Evolutionary conservation across 1,284 basidiomycete species (phyloP).

Genomic region (Phlebopus sp.): DNA sequence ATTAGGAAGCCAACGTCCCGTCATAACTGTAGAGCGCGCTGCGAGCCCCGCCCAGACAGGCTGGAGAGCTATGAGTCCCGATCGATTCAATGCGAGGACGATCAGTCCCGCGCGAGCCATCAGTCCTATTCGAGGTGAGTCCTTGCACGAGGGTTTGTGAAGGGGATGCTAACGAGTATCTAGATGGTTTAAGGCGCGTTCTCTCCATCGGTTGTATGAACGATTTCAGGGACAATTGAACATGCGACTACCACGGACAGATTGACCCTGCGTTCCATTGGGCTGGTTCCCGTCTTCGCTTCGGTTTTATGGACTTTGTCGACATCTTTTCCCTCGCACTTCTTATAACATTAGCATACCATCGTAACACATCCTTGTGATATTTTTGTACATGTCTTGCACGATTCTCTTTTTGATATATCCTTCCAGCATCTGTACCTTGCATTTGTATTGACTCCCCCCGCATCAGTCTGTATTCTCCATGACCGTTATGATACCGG

Average conservation of each 20-base stretch:
- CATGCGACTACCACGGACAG: background rate
- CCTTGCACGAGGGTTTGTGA: background rate
- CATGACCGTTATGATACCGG: no score
- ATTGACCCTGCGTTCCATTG: background rate
- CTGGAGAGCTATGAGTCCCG: constrained; percentile 25
- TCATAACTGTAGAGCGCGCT: no score
- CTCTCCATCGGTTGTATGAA: constrained; percentile 20
- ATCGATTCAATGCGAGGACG: background rate
- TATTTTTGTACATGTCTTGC: background rate
- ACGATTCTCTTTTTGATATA: background rate
- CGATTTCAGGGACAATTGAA: constrained; percentile 13
- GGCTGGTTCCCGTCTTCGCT: background rate
- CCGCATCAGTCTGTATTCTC: no score
- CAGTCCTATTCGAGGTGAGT: constrained; percentile 32
- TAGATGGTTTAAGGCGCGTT: constrained; percentile 30
- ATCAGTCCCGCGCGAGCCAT: constrained; percentile 27
- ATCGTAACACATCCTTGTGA: background rate
- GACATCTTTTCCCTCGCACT: background rate
- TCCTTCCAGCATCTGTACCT: background rate
- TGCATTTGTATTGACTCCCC: no score
- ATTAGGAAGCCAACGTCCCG: no score
- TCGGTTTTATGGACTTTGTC: background rate
- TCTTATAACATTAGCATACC: background rate
- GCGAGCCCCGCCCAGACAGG: no score
- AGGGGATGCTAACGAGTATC: constrained; percentile 11